Conservation (phyloP, 805 yeast species). For the Kregervanrija pseudodelftensis region DNA sequence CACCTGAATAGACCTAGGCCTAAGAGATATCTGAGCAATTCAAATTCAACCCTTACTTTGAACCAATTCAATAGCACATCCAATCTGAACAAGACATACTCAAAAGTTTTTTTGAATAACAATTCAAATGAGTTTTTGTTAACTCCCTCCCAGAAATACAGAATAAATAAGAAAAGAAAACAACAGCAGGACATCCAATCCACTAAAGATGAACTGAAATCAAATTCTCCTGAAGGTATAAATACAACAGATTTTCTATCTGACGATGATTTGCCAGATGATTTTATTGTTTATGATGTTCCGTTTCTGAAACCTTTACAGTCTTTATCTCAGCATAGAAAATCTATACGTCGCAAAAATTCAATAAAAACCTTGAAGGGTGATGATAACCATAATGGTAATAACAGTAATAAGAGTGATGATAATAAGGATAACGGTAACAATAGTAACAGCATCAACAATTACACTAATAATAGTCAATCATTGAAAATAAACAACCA, state of each 20-base stretch:
- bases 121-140: constrained; percentile 8
- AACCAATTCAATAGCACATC: too few species aligned
- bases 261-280: constrained; percentile 49
- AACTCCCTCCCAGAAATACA: constrained; percentile 24
- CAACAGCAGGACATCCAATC: constrained; percentile 5
- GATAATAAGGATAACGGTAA: too few species aligned
- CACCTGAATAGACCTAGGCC: too few species aligned
- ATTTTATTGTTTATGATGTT: constrained; percentile 51
- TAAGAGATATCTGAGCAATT: too few species aligned
- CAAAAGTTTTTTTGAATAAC: background rate
- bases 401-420: too few species aligned
- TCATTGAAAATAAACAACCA: background rate
- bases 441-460: too few species aligned
- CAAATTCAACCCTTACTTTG: too few species aligned
- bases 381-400: too few species aligned
- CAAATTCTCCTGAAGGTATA: constrained; percentile 9
- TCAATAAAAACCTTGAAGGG: background rate
- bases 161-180: constrained; percentile 18
- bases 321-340: constrained; percentile 30
- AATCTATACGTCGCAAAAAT: constrained; percentile 6
- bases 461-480: too few species aligned
- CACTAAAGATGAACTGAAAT: constrained; percentile 4
- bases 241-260: constrained; percentile 32
- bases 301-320: constrained; percentile 53
- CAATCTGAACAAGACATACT: background rate